Evolutionary conservation across 331 rosid genomes (phyloP).

Genomic region (Acacia concinna): DNA sequence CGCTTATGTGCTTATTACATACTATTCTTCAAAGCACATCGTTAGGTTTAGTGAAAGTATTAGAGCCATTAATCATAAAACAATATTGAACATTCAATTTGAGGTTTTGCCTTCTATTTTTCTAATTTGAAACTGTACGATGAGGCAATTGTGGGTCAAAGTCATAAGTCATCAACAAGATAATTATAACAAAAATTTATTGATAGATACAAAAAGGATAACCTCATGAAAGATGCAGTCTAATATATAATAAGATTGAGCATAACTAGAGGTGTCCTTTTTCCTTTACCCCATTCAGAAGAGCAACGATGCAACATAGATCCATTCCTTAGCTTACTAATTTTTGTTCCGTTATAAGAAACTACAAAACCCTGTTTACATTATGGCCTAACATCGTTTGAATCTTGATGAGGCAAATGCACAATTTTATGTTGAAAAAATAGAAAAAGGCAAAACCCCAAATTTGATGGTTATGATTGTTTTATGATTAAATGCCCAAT

Average conservation of each 20-base stretch:
- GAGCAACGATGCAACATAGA: slow-evolving; percentile 65
- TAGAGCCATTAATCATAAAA: too few relatives aligned
- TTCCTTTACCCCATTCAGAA: slow-evolving; percentile 72
- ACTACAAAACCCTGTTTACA: slow-evolving; percentile 90
- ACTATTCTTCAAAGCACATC: too few relatives aligned
- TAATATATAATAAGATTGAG: slow-evolving; percentile 72
- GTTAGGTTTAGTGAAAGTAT: too few relatives aligned
- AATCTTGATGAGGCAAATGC: too few relatives aligned
- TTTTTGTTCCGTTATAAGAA: slow-evolving; percentile 74
- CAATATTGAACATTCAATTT: too few relatives aligned
- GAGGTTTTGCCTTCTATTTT: too few relatives aligned
- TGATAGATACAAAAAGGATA: background rate
- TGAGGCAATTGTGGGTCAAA: slow-evolving; percentile 39
- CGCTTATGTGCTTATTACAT: too few relatives aligned
- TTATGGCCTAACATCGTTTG: slow-evolving; percentile 83
- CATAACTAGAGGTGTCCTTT: slow-evolving; percentile 57
- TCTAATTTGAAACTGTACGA: too few relatives aligned
- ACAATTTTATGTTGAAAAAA: too few relatives aligned
- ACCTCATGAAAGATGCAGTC: slow-evolving; percentile 98
- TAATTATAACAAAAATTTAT: background rate
- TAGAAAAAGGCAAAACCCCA: too few relatives aligned
- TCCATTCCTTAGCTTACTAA: slow-evolving; percentile 79
- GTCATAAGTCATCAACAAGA: slow-evolving; percentile 27
- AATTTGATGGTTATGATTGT: too few relatives aligned
- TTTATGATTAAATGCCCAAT: too few relatives aligned